Evolutionary conservation across 2,329 filamentous ascomycete genomes (phyloP).

Genomic region (Remersonia thermophila): DNA sequence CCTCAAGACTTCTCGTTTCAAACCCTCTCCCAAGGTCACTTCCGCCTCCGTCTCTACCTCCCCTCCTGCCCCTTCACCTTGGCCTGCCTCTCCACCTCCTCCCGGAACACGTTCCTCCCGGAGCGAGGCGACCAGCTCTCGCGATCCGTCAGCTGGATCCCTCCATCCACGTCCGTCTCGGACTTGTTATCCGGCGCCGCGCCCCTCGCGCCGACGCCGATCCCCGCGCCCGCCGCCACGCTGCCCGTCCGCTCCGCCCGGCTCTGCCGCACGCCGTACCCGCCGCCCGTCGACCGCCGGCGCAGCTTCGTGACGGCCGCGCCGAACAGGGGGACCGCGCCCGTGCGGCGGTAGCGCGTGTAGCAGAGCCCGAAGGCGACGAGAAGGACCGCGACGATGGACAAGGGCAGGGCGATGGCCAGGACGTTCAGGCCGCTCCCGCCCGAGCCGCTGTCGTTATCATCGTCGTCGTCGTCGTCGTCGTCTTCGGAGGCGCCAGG

Average conservation of each 20-base stretch:
- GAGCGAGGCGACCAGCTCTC: slow-evolving; percentile 21
- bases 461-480: neutral
- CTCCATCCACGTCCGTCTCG: slow-evolving; percentile 6
- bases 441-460: neutral
- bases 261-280: slow-evolving; percentile 19
- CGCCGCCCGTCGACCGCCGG: slow-evolving; percentile 12
- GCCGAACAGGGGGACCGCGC: slow-evolving; percentile 15
- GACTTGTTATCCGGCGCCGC: slow-evolving; percentile 9
- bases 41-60: slow-evolving; percentile 2
- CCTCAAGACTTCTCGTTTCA: too few relatives aligned
- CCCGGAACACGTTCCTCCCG: slow-evolving; percentile 25
- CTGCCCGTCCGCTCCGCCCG: slow-evolving; percentile 14
- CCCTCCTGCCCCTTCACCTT: slow-evolving; percentile 3
- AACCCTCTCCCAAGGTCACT: too few relatives aligned
- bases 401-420: slow-evolving; percentile 21
- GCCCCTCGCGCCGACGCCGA: neutral
- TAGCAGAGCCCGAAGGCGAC: slow-evolving; percentile 14
- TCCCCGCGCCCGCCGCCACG: slow-evolving; percentile 1
- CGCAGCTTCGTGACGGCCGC: slow-evolving; percentile 2
- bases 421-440: slow-evolving; percentile 5
- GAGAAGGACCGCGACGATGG: slow-evolving; percentile 17
- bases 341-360: slow-evolving; percentile 17
- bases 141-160: slow-evolving; percentile 22
- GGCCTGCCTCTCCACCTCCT: slow-evolving; percentile 26
- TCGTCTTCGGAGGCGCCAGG: neutral